These are phyloP conservation scores for Dryadomyces quercus-mongolicae DNA, from an alignment of 2,329 filamentous ascomycete species.

Conservation along the genomic window DNA sequence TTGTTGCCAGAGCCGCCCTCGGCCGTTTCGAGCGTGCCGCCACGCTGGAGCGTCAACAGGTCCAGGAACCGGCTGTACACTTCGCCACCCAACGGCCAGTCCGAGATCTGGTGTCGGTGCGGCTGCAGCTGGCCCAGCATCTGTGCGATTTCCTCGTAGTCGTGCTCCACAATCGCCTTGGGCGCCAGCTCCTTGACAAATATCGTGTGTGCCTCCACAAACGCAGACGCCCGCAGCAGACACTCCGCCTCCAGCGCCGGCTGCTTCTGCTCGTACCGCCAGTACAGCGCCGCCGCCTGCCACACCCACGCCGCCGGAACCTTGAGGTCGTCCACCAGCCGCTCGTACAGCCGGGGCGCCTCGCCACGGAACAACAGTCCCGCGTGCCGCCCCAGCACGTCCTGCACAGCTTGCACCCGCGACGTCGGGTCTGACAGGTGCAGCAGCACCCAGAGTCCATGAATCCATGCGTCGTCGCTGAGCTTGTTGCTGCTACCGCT, in stretches of 20 bases:
- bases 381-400: constrained; percentile 63
- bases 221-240: constrained; percentile 65
- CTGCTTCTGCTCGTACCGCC: constrained; percentile 60
- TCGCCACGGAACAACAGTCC: constrained; percentile 41
- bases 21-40: constrained; percentile 15
- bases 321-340: constrained; percentile 49
- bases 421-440: constrained; percentile 55
- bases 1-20: too few relatives aligned
- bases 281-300: constrained; percentile 74
- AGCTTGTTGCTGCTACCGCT: constrained; percentile 26
- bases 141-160: constrained; percentile 45
- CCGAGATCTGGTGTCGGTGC: constrained; percentile 47
- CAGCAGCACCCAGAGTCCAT: constrained; percentile 64
- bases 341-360: constrained; percentile 24
- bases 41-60: constrained; percentile 31
- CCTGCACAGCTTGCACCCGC: constrained; percentile 56
- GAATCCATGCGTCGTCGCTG: constrained; percentile 47
- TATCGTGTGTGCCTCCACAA: constrained; percentile 71
- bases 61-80: constrained; percentile 58
- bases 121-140: constrained; percentile 62
- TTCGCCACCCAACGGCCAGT: constrained; percentile 70
- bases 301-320: constrained; percentile 74
- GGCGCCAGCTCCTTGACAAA: constrained; percentile 75
- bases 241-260: constrained; percentile 62
- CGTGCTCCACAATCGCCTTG: constrained; percentile 65